phyloP scores from a whole-genome alignment of 2,329 filamentous ascomycete genomes.

The Colletotrichum tropicicola region DNA sequence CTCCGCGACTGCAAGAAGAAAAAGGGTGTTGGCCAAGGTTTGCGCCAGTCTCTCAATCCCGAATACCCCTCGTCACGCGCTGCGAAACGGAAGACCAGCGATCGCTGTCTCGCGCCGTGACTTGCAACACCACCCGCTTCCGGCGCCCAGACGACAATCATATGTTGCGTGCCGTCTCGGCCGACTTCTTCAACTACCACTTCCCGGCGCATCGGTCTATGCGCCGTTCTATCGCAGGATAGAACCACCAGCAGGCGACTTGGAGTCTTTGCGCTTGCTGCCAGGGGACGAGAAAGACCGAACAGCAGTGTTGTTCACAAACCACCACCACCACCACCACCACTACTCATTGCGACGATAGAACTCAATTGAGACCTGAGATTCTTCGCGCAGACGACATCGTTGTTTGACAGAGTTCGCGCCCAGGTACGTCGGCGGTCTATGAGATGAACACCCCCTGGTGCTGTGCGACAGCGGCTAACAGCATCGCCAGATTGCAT shows the following conservation, averaged over 20 bases:
- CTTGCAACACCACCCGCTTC: not conserved
- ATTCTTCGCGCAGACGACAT: not conserved
- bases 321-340: too few species aligned
- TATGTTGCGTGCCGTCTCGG: slow-evolving; percentile 22
- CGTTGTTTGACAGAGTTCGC: not conserved
- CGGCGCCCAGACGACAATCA: not conserved
- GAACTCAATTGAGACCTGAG: not conserved
- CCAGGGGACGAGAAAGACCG: slow-evolving; percentile 67
- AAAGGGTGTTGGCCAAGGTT: slow-evolving; percentile 1
- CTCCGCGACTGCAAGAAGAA: not conserved
- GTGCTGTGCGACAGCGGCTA: not conserved
- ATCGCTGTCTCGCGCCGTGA: not conserved
- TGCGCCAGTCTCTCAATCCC: not conserved
- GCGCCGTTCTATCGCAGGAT: slow-evolving; percentile 50
- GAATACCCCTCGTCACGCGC: slow-evolving; percentile 7
- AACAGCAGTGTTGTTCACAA: slow-evolving; percentile 19
- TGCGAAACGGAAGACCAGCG: not conserved
- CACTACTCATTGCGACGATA: not conserved
- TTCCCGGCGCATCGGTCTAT: slow-evolving; percentile 50
- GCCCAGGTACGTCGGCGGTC: slow-evolving; percentile 7
- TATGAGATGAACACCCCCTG: not conserved
- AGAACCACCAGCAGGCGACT: slow-evolving; percentile 65
- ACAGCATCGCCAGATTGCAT: slow-evolving; percentile 23
- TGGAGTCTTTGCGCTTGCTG: slow-evolving; percentile 74
- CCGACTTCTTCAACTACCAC: slow-evolving; percentile 28